A percentile compares a stretch with the other conserved stretches of the same genome.
phyloP scores from a whole-genome alignment of 352 stramenopile genomes.

The Pythium vanterpoolii region DNA sequence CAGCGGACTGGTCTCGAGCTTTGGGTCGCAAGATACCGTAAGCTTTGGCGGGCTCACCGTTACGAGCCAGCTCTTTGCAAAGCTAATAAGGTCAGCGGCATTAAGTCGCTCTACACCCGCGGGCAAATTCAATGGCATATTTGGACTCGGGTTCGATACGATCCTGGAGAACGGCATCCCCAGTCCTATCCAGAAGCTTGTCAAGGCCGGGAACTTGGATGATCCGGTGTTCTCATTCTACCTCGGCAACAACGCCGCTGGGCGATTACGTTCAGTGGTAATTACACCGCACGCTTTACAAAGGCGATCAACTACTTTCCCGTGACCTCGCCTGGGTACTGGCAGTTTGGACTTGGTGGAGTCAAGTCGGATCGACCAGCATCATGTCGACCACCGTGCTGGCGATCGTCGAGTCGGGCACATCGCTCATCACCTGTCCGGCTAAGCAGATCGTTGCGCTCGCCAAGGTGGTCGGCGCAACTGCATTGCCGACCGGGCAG shows the following conservation, averaged over 20 bases:
- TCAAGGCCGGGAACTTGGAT: constrained; percentile 85
- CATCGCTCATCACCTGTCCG: neutral
- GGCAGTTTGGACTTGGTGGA: neutral
- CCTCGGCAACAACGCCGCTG: constrained; percentile 84
- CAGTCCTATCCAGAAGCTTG: constrained; percentile 93
- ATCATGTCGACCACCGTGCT: neutral
- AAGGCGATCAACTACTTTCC: neutral
- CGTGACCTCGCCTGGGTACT: neutral
- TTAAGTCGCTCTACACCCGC: constrained; percentile 93
- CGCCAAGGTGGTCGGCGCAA: neutral
- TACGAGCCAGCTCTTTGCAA: constrained; percentile 79
- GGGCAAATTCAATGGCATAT: constrained; percentile 97
- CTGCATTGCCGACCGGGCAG: neutral
- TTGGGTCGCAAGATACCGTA: neutral
- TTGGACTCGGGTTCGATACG: constrained; percentile 94
- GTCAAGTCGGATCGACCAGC: neutral
- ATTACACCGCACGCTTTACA: neutral
- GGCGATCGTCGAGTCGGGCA: neutral
- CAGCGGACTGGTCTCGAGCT: neutral
- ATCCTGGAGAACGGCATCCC: constrained; percentile 90
- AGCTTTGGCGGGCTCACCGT: neutral
- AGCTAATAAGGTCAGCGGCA: constrained; percentile 94
- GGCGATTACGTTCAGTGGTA: constrained; percentile 50
- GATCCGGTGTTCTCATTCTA: constrained; percentile 95
- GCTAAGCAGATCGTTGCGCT: neutral